Evolutionary conservation across 495 filamentous ascomycete genomes (phyloP), one percentile per base, ranked within the genome.

Genomic region (Acidiella bohemica): DNA sequence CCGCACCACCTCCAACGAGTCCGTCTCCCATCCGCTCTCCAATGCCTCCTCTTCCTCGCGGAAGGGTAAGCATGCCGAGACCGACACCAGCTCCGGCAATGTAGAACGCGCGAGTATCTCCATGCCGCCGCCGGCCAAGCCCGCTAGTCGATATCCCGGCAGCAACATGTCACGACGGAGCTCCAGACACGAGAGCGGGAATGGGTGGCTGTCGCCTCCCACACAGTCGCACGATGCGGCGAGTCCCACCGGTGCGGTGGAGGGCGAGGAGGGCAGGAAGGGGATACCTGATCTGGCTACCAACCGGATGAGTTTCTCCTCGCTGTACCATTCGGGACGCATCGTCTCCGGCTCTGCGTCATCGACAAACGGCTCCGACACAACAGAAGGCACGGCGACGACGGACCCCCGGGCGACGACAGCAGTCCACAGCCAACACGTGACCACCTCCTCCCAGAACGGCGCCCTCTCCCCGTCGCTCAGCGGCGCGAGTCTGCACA

Each of bases 291-390:
- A 64, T 47, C 38, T 62, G n/a, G 67, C 70, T 25, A 67, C 62
- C 14, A 76, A 78, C 49, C 71, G 78, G 20, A 63, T 79, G 55
- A 79, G 75, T 33, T 67, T 75, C 39, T 75, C 75, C 10, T 80
- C 78, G 8, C 53, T 80, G 28, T 77, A 76, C 49, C 80, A 43
- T 16, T 33, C 14, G 5, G 47, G 41, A 5, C 48, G 44, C 9
- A 6, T 16, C 16, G 8, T 13, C 24, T 67, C 63, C 49, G 58
- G 56, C 18, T 52, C 65, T 21, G 62, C 57, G 40, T 69, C 67
- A 9, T 53, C 57, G 5, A 49, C 59, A 14, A 40, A 35, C 18
- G 59, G 58, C 14, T 65, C 64, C 11, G 58, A 59, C 36, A 53
- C 55, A 50, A 20, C 19, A 16, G 26, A 19, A 19, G 21, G 28